Evolutionary conservation across 495 filamentous ascomycete species (phyloP), one percentile per base, ranked within the genome.

Genomic region (Tuber borchii): DNA sequence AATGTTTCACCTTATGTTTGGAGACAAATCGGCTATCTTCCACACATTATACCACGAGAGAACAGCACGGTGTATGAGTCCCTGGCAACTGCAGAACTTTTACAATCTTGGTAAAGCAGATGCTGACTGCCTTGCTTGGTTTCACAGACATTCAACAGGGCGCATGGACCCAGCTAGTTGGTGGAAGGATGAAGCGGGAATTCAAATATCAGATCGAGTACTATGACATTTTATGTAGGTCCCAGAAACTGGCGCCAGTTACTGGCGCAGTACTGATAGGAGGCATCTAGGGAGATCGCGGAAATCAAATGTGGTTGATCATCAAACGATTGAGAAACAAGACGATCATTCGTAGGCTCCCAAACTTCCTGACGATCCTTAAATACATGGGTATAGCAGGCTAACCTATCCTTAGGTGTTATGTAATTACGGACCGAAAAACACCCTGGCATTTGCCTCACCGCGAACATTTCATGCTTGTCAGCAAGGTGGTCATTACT

Each of bases 1-100:
- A 1, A 87, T 97, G 45, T 98, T 97, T 84, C 95, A 98, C 81
- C 91, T 97, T 16, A 87, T 99, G 73, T 98, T 97, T 81, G 95
- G 95, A 43, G 95, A 99, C 83, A 96, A 93, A 84, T 95, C 92
- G 85, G 91, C 93, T 65, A 90, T 99, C 46, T 98, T 97, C 87
- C 94, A 96, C 80, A 90, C 93, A 77, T 86, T 98, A 34, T 94
- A 97, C 80, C 90, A 93, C 79, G 93, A 97, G 84, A 89, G 93
- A 72, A 89, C 90, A 83, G 94, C 93, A 22, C 88, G 90, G 84
- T 88, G 92, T 87, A 89, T 88, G 82, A 77, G 39, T 73, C 69
- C 70, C 22, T 14, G 44, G 71, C 48, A 31, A 43, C 73, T 16
- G 34, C n/a, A 19, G 68, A 42, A 56, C 43, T 46, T 71, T 34